Evolutionary conservation across 768 basidiomycete species (phyloP).

Genomic region (Psilocybe tampanensis): DNA sequence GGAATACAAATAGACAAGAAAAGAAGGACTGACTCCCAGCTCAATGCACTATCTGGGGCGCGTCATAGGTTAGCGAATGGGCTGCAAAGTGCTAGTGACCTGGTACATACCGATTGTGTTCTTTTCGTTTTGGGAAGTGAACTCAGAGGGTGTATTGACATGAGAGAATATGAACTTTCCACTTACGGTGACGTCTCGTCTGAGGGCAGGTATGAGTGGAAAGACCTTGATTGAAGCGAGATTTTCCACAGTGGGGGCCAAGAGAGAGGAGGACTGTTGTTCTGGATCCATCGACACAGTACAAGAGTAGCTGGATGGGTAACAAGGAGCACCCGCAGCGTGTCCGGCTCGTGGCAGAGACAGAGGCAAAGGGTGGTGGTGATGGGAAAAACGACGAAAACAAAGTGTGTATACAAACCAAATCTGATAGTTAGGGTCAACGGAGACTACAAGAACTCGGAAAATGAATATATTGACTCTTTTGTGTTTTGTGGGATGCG

Average conservation of each 20-base stretch:
- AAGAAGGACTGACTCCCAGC: slow-evolving; percentile 69
- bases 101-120: slow-evolving; percentile 44
- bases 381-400: neutral
- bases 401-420: neutral
- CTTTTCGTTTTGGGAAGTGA: slow-evolving; percentile 23
- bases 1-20: slow-evolving; percentile 1
- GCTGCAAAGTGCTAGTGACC: slow-evolving; percentile 2
- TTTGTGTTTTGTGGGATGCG: slow-evolving; percentile 18
- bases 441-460: neutral
- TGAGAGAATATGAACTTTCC: slow-evolving; percentile 10
- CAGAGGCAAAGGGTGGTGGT: neutral
- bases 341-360: neutral
- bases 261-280: slow-evolving; percentile 38
- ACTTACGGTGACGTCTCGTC: slow-evolving; percentile 68
- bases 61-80: slow-evolving; percentile 10
- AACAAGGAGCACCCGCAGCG: slow-evolving; percentile 6
- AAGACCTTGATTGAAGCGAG: slow-evolving; percentile 73
- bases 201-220: slow-evolving; percentile 76
- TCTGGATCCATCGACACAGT: slow-evolving; percentile 43
- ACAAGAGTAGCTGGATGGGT: slow-evolving; percentile 13
- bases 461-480: neutral
- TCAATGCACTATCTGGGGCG: slow-evolving; percentile 64
- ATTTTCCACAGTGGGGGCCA: slow-evolving; percentile 59
- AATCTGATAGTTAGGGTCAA: slow-evolving; percentile 6
- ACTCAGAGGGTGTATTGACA: slow-evolving; percentile 2